Evolutionary conservation across 352 stramenopile genomes (phyloP), one percentile per base, ranked within the genome.

Genomic region (Blastocystis sp.): DNA sequence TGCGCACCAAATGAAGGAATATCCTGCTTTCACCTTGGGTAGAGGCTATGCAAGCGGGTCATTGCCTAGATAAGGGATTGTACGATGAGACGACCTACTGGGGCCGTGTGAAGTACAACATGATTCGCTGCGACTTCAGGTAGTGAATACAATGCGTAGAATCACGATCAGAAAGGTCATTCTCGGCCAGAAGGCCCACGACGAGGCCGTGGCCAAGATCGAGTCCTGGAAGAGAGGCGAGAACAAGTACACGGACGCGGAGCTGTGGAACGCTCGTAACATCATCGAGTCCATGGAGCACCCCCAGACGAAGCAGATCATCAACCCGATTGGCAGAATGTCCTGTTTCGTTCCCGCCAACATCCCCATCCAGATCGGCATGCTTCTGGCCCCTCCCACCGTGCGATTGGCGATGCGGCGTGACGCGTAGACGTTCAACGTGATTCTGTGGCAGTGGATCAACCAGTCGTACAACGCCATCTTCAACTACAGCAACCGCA

Each of bases 241-340:
- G 40, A 76, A 89, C 19, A 74, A 76, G 42, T 61, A 48, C 24
- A 38, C 38, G 28, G n/a, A 87, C 28, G 28, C 77, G 24, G 81
- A 70, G 45, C n/a, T 74, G 60, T 89, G 57, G 57, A 82, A 89
- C n/a, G 81, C 74, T 64, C 66, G 70, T 21, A 66, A 63, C 28
- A 66, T 79, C 38, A 54, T 68, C 24, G 63, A 89, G 34, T 54
- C 69, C 2, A 79, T 89, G 57, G 63, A 95, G 87, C 94, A 96
- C 89, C 93, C 93, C 28, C 93, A 96, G 89, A 96, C 93, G 24
- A 93, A 93, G 71, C 92, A 96, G 90, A 94, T 94, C 89, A 95
- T 96, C 90, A 94, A 94, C 78, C 89, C 94, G 24, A 89, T 94
- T 1, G 93, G 94, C 62, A 92, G 94, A 69, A 96, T 96, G 93